Evolutionary conservation across 1,284 basidiomycete genomes (phyloP).

Genomic region (Fomitopsis betulina): DNA sequence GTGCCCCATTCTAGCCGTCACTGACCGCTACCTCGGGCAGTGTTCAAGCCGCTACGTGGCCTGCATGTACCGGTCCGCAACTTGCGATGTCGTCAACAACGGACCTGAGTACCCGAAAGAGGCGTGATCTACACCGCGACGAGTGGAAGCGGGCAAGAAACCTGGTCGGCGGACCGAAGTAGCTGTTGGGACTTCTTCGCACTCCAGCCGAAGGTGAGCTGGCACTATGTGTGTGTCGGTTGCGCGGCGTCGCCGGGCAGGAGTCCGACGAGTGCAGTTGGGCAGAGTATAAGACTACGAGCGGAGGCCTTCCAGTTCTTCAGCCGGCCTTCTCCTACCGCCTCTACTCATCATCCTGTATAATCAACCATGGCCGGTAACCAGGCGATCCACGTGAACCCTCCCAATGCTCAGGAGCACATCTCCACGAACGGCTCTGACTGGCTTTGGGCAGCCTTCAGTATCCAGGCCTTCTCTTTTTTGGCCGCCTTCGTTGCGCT

Average conservation of each 20-base stretch:
- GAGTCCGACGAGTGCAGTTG: background rate
- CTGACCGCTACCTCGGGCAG: background rate
- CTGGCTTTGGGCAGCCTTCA: slow-evolving; percentile 23
- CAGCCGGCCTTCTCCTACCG: background rate
- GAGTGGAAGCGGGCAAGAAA: background rate
- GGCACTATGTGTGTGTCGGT: background rate
- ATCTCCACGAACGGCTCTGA: slow-evolving; percentile 17
- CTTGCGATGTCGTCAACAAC: background rate
- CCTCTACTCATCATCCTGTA: background rate
- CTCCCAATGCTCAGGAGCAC: slow-evolving; percentile 14
- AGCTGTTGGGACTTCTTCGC: background rate
- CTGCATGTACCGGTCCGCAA: background rate
- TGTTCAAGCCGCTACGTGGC: background rate
- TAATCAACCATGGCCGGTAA: slow-evolving; percentile 8
- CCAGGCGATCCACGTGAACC: slow-evolving; percentile 13
- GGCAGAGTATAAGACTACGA: background rate
- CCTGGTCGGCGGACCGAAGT: background rate
- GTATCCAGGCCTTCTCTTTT: slow-evolving; percentile 10
- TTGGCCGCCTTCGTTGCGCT: slow-evolving; percentile 9
- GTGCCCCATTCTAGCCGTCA: background rate
- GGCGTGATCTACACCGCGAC: background rate
- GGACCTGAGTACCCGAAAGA: background rate
- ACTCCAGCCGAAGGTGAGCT: background rate
- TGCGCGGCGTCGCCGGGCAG: background rate
- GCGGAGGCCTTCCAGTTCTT: background rate